Conservation (phyloP, 495 filamentous ascomycete species). For the Xanthoparmelia taractica region DNA sequence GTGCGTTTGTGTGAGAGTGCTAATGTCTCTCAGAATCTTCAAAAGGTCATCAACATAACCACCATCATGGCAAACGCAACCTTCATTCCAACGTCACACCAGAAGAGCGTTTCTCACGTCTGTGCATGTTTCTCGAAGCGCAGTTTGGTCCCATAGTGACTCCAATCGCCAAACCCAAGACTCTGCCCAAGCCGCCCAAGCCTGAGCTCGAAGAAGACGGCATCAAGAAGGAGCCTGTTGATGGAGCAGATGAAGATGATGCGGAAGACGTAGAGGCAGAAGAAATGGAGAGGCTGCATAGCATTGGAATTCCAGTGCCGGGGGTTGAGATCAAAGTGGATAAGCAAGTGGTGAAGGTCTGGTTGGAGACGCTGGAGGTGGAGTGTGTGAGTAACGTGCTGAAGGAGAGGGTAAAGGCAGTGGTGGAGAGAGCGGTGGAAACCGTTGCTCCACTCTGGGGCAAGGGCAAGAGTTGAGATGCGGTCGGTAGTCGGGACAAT, state of each 20-base stretch:
- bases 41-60: constrained; percentile 39
- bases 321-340: constrained; percentile 83
- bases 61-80: constrained; percentile 49
- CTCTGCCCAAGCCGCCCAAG: constrained; percentile 30
- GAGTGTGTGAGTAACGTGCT: constrained; percentile 70
- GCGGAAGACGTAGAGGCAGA: constrained; percentile 48
- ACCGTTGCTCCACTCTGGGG: constrained; percentile 70
- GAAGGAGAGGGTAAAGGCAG: constrained; percentile 71
- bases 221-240: constrained; percentile 28
- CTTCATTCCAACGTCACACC: constrained; percentile 64
- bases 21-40: constrained; percentile 42
- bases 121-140: constrained; percentile 93
- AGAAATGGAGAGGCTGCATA: constrained; percentile 63
- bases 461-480: constrained; percentile 24
- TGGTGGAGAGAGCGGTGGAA: constrained; percentile 89
- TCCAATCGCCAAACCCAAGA: constrained; percentile 63
- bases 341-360: constrained; percentile 77
- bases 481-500: neutral
- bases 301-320: constrained; percentile 77
- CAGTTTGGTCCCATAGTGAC: constrained; percentile 78
- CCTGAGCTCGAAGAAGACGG: constrained; percentile 28
- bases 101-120: constrained; percentile 66
- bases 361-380: constrained; percentile 84
- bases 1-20: constrained; percentile 18
- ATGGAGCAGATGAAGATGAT: constrained; percentile 39